Percentiles rank a stretch among this genome's conserved stretches.
These are phyloP conservation scores for Leptosphaerulina australis DNA, from an alignment of 2,329 filamentous ascomycete genomes.

Conservation along the genomic window DNA sequence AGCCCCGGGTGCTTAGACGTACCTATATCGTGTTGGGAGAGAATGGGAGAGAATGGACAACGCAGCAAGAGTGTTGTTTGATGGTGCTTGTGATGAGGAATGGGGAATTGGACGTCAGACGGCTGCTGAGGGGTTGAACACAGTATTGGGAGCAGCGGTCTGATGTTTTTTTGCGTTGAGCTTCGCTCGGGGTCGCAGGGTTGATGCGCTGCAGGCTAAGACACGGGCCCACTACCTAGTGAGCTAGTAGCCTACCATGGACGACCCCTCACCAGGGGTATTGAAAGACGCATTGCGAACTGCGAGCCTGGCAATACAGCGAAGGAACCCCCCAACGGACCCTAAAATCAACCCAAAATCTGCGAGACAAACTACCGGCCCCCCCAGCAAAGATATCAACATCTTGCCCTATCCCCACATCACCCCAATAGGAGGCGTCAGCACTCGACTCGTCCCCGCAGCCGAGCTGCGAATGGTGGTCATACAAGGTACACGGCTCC, in stretches of 20 bases:
- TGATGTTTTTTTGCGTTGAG: constrained; percentile 45
- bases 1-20: constrained; percentile 33
- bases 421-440: neutral
- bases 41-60: constrained; percentile 6
- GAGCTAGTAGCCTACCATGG: neutral
- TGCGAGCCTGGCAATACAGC: neutral
- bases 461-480: constrained; percentile 5
- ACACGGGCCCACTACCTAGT: constrained; percentile 11
- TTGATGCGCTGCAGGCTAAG: constrained; percentile 31
- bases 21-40: constrained; percentile 44
- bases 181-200: constrained; percentile 36
- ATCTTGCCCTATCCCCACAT: neutral
- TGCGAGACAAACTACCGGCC: neutral
- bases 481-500: constrained; percentile 13
- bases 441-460: neutral
- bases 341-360: neutral
- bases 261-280: constrained; percentile 10
- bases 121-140: constrained; percentile 23
- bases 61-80: constrained; percentile 8
- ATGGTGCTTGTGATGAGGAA: constrained; percentile 6
- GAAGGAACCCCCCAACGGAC: neutral
- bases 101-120: constrained; percentile 29
- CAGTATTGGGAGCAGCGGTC: constrained; percentile 37
- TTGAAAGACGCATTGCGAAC: neutral
- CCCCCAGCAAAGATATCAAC: constrained; percentile 16